phyloP scores from a whole-genome alignment of 176 grass and related monocot genomes.

The Triticum urartu region DNA sequence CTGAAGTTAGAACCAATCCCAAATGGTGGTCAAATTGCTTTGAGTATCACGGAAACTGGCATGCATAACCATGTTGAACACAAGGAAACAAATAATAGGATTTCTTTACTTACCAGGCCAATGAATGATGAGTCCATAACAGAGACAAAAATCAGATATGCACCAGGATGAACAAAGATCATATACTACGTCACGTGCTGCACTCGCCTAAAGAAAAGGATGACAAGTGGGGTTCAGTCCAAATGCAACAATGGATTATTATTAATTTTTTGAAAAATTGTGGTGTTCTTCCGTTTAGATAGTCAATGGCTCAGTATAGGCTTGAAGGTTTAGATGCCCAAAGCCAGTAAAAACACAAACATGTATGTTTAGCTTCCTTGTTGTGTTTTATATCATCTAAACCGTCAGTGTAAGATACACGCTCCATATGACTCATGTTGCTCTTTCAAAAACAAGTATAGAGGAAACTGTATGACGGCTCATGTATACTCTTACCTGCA shows the following conservation, averaged over 20 bases:
- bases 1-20: no score
- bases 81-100: no score
- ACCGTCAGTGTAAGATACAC: background rate
- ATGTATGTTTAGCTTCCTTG: background rate
- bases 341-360: background rate
- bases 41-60: no score
- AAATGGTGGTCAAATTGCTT: no score
- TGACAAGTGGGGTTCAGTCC: background rate
- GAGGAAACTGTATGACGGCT: background rate
- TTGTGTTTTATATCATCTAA: background rate
- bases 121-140: slow-evolving; percentile 45
- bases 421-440: background rate
- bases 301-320: background rate
- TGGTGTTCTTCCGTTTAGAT: background rate
- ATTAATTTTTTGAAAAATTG: background rate
- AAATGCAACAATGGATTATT: background rate
- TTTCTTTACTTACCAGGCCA: no score
- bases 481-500: background rate
- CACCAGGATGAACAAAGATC: slow-evolving; percentile 55
- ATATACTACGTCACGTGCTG: slow-evolving; percentile 51
- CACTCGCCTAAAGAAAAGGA: slow-evolving; percentile 47
- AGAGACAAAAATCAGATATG: slow-evolving; percentile 58
- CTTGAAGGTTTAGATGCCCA: background rate
- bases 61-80: no score
- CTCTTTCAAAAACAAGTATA: background rate